A percentile compares a stretch with the other conserved stretches of the same genome.
Evolutionary conservation across 352 stramenopile genomes (phyloP).

Genomic region (Phytophthora hybrid): DNA sequence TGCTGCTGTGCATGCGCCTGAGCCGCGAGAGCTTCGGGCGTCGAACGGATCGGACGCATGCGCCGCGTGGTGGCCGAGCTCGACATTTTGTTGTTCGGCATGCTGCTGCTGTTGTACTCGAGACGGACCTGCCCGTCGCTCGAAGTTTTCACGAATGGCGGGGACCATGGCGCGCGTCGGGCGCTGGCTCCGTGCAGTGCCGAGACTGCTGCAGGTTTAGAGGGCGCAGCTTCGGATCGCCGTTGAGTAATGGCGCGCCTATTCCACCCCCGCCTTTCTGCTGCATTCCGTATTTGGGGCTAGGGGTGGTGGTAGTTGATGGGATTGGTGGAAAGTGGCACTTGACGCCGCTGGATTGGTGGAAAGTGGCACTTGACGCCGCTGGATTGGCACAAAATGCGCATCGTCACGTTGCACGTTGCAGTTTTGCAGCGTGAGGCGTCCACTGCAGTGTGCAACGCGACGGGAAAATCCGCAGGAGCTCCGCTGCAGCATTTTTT

Average conservation of each 20-base stretch:
- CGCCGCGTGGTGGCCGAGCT: slow-evolving; percentile 25
- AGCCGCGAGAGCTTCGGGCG: slow-evolving; percentile 23
- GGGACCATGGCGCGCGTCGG: not conserved
- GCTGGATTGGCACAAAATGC: too few species aligned
- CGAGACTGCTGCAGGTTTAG: slow-evolving; percentile 12
- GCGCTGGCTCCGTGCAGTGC: slow-evolving; percentile 36
- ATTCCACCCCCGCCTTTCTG: slow-evolving; percentile 33
- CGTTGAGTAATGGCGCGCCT: slow-evolving; percentile 33
- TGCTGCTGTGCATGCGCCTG: slow-evolving; percentile 33
- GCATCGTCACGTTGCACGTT: slow-evolving; percentile 15
- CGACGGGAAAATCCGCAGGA: slow-evolving; percentile 34
- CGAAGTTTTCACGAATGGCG: slow-evolving; percentile 45
- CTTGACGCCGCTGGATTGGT: too few species aligned
- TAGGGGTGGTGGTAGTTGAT: not conserved
- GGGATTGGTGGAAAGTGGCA: slow-evolving; percentile 13
- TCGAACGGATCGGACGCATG: slow-evolving; percentile 36
- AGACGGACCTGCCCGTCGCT: slow-evolving; percentile 27
- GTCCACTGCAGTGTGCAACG: slow-evolving; percentile 13
- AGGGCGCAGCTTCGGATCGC: not conserved
- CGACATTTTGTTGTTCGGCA: slow-evolving; percentile 51
- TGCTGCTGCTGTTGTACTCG: slow-evolving; percentile 28
- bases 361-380: not conserved
- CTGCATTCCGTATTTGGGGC: slow-evolving; percentile 23
- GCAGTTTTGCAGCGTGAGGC: slow-evolving; percentile 23
- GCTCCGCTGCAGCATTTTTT: slow-evolving; percentile 34